These are phyloP conservation scores for Globisporangium ultimum DNA, from an alignment of 352 stramenopile species.

Conservation along the genomic window DNA sequence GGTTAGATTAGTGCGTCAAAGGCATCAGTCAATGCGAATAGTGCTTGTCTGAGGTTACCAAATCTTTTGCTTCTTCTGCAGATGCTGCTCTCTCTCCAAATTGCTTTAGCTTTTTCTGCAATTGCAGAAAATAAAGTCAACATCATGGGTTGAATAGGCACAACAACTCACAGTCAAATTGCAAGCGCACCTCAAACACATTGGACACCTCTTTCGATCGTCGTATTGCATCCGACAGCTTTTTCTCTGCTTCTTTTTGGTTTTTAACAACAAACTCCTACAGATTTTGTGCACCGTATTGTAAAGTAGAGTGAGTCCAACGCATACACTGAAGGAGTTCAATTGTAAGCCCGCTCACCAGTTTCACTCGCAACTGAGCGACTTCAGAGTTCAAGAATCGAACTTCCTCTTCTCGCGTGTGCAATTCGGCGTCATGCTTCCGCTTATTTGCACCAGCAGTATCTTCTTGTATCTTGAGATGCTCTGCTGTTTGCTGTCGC, in stretches of 20 bases:
- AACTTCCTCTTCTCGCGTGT: slow-evolving; percentile 50
- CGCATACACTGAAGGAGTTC: not conserved
- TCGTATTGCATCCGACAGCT: slow-evolving; percentile 30
- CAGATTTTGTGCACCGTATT: not conserved
- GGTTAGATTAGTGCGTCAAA: not conserved
- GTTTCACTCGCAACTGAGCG: slow-evolving; percentile 45
- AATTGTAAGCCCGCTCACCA: slow-evolving; percentile 19
- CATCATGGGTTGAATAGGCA: too few species aligned
- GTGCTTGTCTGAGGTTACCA: slow-evolving; percentile 21
- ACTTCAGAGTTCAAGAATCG: slow-evolving; percentile 40
- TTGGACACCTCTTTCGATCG: slow-evolving; percentile 35
- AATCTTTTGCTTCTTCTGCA: slow-evolving; percentile 58
- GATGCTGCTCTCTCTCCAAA: slow-evolving; percentile 40
- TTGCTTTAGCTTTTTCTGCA: slow-evolving; percentile 19
- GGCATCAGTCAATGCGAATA: not conserved
- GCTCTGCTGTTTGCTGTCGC: slow-evolving; percentile 36
- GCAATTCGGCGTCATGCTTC: slow-evolving; percentile 42
- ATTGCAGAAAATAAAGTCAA: not conserved
- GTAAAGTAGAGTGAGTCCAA: not conserved
- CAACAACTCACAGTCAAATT: not conserved
- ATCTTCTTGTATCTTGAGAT: slow-evolving; percentile 54
- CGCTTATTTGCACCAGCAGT: slow-evolving; percentile 19
- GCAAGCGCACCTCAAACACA: slow-evolving; percentile 34
- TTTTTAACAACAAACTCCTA: slow-evolving; percentile 39
- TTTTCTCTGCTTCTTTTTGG: slow-evolving; percentile 57